phyloP scores from a whole-genome alignment of 352 stramenopile genomes.

The Globisporangium apiculatum region DNA sequence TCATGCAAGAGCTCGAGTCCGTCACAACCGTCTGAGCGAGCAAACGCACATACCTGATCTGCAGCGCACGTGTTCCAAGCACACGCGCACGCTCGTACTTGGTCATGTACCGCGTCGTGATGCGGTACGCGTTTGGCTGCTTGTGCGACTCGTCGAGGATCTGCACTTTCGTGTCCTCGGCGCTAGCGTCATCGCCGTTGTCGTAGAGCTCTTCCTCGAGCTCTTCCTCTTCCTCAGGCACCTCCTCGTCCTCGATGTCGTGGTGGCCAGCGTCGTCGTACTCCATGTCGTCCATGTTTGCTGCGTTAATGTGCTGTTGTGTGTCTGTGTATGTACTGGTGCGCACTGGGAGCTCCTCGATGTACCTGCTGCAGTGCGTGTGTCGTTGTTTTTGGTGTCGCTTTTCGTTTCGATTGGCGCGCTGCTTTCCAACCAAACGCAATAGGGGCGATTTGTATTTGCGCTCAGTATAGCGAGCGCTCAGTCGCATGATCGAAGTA shows the following conservation, averaged over 20 bases:
- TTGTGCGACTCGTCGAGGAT: conserved; percentile 84
- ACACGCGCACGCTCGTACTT: conserved; percentile 99
- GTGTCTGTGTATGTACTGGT: background rate
- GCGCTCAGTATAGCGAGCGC: background rate
- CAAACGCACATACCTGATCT: conserved; percentile 87
- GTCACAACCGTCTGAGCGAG: too few species aligned
- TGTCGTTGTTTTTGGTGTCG: background rate
- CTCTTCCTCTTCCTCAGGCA: conserved; percentile 77
- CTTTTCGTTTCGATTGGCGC: background rate
- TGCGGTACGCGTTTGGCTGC: conserved; percentile 82
- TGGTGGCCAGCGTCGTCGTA: conserved; percentile 70
- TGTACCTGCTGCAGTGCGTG: background rate
- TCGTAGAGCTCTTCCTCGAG: conserved; percentile 69
- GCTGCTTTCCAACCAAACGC: conserved; percentile 14
- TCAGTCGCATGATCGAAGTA: background rate
- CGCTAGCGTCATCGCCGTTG: conserved; percentile 36
- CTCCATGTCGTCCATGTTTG: conserved; percentile 79
- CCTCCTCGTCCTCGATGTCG: conserved; percentile 82
- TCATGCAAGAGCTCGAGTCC: too few species aligned
- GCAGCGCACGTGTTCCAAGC: conserved; percentile 95
- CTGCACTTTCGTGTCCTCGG: conserved; percentile 61
- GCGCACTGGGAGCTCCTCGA: too few species aligned
- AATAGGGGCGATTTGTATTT: background rate
- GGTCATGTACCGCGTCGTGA: conserved; percentile 98
- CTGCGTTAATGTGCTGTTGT: background rate